Evolutionary conservation across 495 filamentous ascomycete species (phyloP).

Genomic region (Penicillium lagena): DNA sequence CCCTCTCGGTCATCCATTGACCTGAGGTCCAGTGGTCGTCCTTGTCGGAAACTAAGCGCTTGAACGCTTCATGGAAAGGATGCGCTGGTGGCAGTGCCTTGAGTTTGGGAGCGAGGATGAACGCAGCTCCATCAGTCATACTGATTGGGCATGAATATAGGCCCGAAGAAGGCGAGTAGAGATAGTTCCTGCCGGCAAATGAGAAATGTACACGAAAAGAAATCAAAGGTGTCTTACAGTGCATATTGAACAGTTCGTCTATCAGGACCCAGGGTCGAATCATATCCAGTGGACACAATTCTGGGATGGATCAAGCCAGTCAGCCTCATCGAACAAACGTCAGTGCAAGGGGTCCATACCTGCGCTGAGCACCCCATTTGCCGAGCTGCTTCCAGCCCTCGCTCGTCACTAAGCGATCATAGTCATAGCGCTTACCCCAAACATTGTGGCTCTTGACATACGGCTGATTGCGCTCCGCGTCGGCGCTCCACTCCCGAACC

Average conservation of each 20-base stretch:
- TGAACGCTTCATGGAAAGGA: slow-evolving; percentile 46
- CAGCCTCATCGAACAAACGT: too few relatives aligned
- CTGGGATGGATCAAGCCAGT: slow-evolving; percentile 7
- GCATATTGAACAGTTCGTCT: slow-evolving; percentile 36
- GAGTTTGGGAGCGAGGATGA: slow-evolving; percentile 51
- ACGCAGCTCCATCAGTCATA: slow-evolving; percentile 67
- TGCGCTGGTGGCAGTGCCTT: slow-evolving; percentile 13
- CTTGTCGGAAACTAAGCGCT: slow-evolving; percentile 43
- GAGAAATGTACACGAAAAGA: too few relatives aligned
- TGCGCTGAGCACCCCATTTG: slow-evolving; percentile 26
- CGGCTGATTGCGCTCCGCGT: slow-evolving; percentile 30
- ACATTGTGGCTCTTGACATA: slow-evolving; percentile 33
- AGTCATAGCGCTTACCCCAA: slow-evolving; percentile 30
- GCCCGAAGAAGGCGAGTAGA: slow-evolving; percentile 57
- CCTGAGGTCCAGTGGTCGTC: slow-evolving; percentile 69
- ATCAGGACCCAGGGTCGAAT: slow-evolving; percentile 16
- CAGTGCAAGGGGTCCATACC: not conserved
- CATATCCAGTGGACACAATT: slow-evolving; percentile 36
- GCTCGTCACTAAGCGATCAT: slow-evolving; percentile 32
- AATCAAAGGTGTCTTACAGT: slow-evolving; percentile 8
- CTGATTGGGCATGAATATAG: slow-evolving; percentile 60
- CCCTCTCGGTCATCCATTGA: slow-evolving; percentile 85
- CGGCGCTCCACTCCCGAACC: slow-evolving; percentile 27
- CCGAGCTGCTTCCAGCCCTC: slow-evolving; percentile 38
- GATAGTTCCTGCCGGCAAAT: slow-evolving; percentile 42